phyloP scores from a whole-genome alignment of 345 rosid species.

The Populus alba region DNA sequence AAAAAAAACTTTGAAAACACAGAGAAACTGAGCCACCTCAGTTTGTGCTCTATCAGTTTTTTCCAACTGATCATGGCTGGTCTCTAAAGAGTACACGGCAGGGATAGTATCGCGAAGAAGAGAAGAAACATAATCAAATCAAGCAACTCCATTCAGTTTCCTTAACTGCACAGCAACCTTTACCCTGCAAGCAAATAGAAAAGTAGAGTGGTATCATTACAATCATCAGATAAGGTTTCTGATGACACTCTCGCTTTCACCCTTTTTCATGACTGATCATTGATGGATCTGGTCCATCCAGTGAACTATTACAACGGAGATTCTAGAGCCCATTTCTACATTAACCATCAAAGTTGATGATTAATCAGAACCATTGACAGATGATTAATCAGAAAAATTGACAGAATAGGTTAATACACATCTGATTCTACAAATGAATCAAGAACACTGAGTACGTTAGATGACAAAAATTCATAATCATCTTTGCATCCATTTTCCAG shows the following conservation, averaged over 20 bases:
- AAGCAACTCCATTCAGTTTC: background rate
- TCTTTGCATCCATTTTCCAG: background rate
- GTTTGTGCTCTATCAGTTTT: background rate
- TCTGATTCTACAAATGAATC: background rate
- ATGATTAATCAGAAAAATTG: too few relatives aligned
- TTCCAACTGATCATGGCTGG: background rate
- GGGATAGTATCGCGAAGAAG: too few relatives aligned
- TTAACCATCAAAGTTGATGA: too few relatives aligned
- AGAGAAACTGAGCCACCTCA: background rate
- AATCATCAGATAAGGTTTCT: background rate
- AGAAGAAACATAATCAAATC: background rate
- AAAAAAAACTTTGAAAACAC: background rate
- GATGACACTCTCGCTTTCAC: background rate
- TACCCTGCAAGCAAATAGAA: conserved; percentile 7
- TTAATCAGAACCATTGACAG: too few relatives aligned
- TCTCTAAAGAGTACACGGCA: background rate
- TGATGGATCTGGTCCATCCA: background rate
- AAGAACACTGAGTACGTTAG: background rate
- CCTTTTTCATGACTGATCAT: background rate
- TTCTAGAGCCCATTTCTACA: too few relatives aligned
- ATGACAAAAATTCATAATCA: background rate
- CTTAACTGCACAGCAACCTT: background rate
- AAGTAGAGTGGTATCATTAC: background rate
- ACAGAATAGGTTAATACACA: too few relatives aligned
- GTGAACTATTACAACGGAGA: background rate